Evolutionary conservation across 2,329 filamentous ascomycete genomes (phyloP), one percentile per base, ranked within the genome.

Genomic region (Nemania diffusa): DNA sequence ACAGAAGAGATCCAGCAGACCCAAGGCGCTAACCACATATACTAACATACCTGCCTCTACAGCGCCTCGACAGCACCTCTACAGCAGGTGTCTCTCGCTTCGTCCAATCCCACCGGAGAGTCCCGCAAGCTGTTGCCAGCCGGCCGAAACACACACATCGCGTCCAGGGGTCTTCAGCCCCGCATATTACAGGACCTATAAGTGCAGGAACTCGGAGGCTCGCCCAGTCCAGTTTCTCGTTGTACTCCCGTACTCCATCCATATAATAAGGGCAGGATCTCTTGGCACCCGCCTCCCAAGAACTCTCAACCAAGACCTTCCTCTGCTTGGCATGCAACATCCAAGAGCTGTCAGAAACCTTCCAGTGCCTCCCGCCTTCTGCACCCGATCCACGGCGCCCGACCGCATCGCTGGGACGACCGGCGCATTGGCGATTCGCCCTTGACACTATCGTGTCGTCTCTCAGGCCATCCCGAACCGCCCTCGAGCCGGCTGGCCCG

Each of bases 251-350:
- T 57, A 34, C 61, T 53, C 29, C 40, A 17, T 55, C 48, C 50
- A 61, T 64, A 62, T 68, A 68, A 69, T 68, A 67, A 67, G 65
- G 60, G 58, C 42, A 40, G 37, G 66, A 74, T 75, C 73, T 76
- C 74, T 76, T 76, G 74, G 74, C 74, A 72, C 53, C 69, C 73
- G 68, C 67, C 69, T 68, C 72, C 64, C 67, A 69, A 68, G 59
- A 64, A 48, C 58, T 67, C 64, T 73, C 69, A 71, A 72, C 73
- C 75, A 74, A 74, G 73, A 71, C 71, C 71, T n/a, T 70, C 73
- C 71, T 72, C 75, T 69, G 73, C 73, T 70, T 72, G 71, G 73
- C 75, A 76, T 76, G 74, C 74, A 72, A 74, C 71, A 73, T 73
- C 73, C 73, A 74, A 73, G 72, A 70, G 70, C 73, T 64, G 69